phyloP scores from a whole-genome alignment of 2,329 filamentous ascomycete species.

The Colletotrichum salicis region DNA sequence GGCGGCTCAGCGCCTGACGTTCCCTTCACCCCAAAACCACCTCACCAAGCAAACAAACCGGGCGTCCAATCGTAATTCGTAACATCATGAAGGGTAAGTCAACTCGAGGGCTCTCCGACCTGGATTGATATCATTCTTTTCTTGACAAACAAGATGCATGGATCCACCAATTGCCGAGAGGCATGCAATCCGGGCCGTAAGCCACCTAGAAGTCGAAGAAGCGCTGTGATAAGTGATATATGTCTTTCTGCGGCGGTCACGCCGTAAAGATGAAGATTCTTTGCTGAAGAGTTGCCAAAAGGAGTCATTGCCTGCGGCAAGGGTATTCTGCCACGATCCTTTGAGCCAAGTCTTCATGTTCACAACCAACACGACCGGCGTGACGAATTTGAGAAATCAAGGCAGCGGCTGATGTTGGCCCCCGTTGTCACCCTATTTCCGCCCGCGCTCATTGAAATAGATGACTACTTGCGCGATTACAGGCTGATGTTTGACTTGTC shows the following conservation, averaged over 20 bases:
- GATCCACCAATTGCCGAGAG: background rate
- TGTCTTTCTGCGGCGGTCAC: background rate
- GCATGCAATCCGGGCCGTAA: background rate
- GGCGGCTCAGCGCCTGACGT: background rate
- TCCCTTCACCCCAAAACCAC: background rate
- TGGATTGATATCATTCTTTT: background rate
- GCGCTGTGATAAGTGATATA: background rate
- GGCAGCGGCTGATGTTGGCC: background rate
- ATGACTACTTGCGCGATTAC: background rate
- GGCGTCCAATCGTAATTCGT: background rate
- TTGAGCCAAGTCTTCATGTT: background rate
- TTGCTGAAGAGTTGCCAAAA: background rate
- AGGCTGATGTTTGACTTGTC: background rate
- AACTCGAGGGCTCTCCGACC: background rate
- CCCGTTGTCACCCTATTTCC: background rate
- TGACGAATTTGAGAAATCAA: background rate
- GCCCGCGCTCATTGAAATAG: background rate
- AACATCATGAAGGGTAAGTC: background rate
- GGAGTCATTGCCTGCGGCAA: background rate
- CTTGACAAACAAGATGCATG: background rate
- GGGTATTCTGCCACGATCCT: background rate
- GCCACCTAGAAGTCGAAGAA: background rate
- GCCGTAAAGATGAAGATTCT: background rate
- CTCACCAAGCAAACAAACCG: background rate
- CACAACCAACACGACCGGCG: background rate